A percentile compares a stretch with the other conserved stretches of the same genome.
These are phyloP conservation scores for Penicillium sp. DNA, from an alignment of 2,329 filamentous ascomycete species.

Conservation along the genomic window DNA sequence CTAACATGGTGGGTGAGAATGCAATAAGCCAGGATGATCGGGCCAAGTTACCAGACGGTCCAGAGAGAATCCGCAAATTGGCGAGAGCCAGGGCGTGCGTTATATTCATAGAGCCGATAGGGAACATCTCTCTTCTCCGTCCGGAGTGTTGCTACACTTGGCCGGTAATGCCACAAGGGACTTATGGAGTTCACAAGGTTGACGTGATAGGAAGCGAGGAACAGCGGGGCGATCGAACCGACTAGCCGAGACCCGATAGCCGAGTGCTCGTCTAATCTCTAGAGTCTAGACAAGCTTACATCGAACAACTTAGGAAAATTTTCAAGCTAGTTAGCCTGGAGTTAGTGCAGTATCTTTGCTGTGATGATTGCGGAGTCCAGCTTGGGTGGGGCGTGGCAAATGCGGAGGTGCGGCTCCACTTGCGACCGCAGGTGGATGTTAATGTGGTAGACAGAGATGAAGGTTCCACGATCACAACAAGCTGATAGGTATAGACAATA, in stretches of 20 bases:
- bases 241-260: constrained; percentile 10
- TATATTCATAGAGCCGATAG: too few species aligned
- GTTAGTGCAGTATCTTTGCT: neutral
- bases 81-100: too few species aligned
- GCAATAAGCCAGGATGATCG: too few species aligned
- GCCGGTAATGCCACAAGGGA: too few species aligned
- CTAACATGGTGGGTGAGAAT: too few species aligned
- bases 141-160: too few species aligned
- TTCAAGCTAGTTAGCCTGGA: neutral
- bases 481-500: neutral
- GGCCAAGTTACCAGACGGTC: too few species aligned
- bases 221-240: constrained; percentile 12
- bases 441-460: neutral
- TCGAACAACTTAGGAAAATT: too few species aligned
- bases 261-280: neutral
- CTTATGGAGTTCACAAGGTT: neutral
- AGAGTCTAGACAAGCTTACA: too few species aligned
- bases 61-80: too few species aligned
- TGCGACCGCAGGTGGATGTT: neutral
- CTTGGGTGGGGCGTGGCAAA: neutral
- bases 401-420: constrained; percentile 6
- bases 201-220: neutral
- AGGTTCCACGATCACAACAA: neutral
- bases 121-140: too few species aligned
- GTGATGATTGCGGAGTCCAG: neutral